Percentiles rank a stretch among this genome's conserved stretches.
phyloP scores from a whole-genome alignment of 768 basidiomycete species.

The Boletus bicolor region DNA sequence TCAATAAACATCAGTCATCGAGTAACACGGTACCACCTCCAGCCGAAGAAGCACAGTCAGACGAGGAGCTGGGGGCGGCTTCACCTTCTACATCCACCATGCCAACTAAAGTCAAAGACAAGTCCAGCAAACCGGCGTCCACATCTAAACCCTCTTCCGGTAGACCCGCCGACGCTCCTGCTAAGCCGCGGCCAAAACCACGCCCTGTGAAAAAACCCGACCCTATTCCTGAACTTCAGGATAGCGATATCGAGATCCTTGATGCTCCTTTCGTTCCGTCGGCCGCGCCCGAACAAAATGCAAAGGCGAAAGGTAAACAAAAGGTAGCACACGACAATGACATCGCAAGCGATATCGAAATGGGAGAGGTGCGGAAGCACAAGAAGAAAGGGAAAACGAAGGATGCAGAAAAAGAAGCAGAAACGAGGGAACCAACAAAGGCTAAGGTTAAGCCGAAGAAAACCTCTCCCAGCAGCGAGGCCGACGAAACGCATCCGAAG shows the following conservation, averaged over 20 bases:
- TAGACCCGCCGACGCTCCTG: slow-evolving; percentile 14
- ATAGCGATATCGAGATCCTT: slow-evolving; percentile 34
- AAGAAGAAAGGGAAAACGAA: slow-evolving; percentile 21
- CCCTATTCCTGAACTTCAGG: slow-evolving; percentile 17
- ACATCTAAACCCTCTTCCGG: slow-evolving; percentile 19
- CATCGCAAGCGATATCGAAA: slow-evolving; percentile 13
- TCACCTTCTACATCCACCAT: slow-evolving; percentile 16
- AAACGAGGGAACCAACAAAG: slow-evolving; percentile 31
- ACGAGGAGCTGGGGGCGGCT: slow-evolving; percentile 25
- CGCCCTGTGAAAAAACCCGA: slow-evolving; percentile 15
- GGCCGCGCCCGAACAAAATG: slow-evolving; percentile 21
- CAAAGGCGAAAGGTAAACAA: slow-evolving; percentile 39
- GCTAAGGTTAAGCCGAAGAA: slow-evolving; percentile 25
- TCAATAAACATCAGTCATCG: slow-evolving; percentile 6
- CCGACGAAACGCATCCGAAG: slow-evolving; percentile 13
- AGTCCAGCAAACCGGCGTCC: slow-evolving; percentile 11
- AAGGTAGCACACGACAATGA: slow-evolving; percentile 28
- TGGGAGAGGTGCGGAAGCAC: slow-evolving; percentile 29
- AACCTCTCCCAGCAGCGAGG: slow-evolving; percentile 18
- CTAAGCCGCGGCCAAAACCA: slow-evolving; percentile 26
- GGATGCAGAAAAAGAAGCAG: slow-evolving; percentile 17
- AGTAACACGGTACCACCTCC: slow-evolving; percentile 10
- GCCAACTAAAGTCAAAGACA: slow-evolving; percentile 16
- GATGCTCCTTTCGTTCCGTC: slow-evolving; percentile 9
- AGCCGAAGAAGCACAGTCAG: slow-evolving; percentile 12